Evolutionary conservation across 495 filamentous ascomycete species (phyloP).

Genomic region (Ascodesmis nigricans): DNA sequence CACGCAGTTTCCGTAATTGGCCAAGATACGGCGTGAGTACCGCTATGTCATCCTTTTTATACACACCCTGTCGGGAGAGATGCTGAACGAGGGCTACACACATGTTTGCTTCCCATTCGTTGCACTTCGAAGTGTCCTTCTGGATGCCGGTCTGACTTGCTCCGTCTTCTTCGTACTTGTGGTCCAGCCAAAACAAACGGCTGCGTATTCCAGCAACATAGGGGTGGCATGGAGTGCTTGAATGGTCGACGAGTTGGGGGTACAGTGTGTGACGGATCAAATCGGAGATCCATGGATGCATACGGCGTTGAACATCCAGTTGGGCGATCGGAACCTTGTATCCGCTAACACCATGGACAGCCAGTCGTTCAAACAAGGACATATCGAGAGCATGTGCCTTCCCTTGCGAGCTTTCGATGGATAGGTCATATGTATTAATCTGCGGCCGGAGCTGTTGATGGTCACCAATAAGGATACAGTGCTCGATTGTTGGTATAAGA

Average conservation of each 20-base stretch:
- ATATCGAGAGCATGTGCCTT: slow-evolving; percentile 38
- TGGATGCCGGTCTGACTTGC: slow-evolving; percentile 24
- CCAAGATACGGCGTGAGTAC: slow-evolving; percentile 58
- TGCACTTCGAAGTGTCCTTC: slow-evolving; percentile 37
- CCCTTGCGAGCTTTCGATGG: slow-evolving; percentile 34
- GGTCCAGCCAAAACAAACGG: slow-evolving; percentile 55
- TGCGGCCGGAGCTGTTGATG: slow-evolving; percentile 51
- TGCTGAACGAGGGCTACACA: slow-evolving; percentile 43
- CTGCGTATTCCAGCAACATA: slow-evolving; percentile 41
- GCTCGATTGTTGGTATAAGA: slow-evolving; percentile 46
- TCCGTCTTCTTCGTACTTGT: slow-evolving; percentile 33
- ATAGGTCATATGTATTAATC: slow-evolving; percentile 41
- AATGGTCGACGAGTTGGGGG: slow-evolving; percentile 36
- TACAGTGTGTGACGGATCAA: slow-evolving; percentile 42
- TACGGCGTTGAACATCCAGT: slow-evolving; percentile 48
- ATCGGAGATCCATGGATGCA: slow-evolving; percentile 47
- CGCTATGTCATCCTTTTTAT: slow-evolving; percentile 46
- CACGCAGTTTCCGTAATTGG: slow-evolving; percentile 41
- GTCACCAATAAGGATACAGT: slow-evolving; percentile 57
- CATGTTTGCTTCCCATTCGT: slow-evolving; percentile 48
- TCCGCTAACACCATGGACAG: slow-evolving; percentile 25
- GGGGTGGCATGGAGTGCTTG: slow-evolving; percentile 32
- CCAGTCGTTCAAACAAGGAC: slow-evolving; percentile 48
- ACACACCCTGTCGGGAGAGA: slow-evolving; percentile 46
- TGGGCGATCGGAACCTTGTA: slow-evolving; percentile 32